Base-by-base conservation (phyloP, 441 rosid genomes). In the Euphorbia corollata region DNA sequence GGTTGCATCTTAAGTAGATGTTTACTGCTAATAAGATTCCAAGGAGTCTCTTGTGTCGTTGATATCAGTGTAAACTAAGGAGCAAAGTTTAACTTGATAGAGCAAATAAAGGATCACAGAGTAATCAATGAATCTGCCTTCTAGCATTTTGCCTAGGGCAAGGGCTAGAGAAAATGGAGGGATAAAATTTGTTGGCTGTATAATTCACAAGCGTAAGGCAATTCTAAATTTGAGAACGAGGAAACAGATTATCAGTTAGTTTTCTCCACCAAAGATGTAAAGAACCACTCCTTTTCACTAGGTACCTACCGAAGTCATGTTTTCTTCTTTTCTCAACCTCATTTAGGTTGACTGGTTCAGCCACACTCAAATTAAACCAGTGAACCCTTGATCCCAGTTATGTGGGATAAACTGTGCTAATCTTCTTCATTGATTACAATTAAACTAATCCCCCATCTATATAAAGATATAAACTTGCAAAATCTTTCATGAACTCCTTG, bases 11-110 rank as follows among this genome's bases (percentile, higher is more conserved):
- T 61, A 8, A 30, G 9, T 20, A 22, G 51, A 61, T 12, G 19
- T 39, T n/a, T 22, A 15, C 65, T 60, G 63, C n/a, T 56, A 36
- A 2, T 32, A 10, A 20, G 34, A 24, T 56, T 56, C 24, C 2
- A 0, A 23, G 22, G 59, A 27, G 34, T 23, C 34, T 56, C 8
- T 54, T 23, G 30, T 5, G 39, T 11, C 9, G 16, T 39, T 39
- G 64, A 47, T 61, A 38, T 59, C 15, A 56, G 23, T 56, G 59
- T n/a, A 13, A 13, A 61, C 30, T 38, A 61, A 61, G 8, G 64
- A 4, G 11, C 64, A 61, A 59, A 30, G 7, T 10, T 18, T 19
- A 20, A 5, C 18, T 38, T 8, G 6, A 53, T 47, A 45, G 18
- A 59, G 58, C 70, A 56, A 45, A 27, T 45, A 41, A 30, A 58